Conservation (phyloP, 2,329 filamentous ascomycete species). For the Phoma sp. region DNA sequence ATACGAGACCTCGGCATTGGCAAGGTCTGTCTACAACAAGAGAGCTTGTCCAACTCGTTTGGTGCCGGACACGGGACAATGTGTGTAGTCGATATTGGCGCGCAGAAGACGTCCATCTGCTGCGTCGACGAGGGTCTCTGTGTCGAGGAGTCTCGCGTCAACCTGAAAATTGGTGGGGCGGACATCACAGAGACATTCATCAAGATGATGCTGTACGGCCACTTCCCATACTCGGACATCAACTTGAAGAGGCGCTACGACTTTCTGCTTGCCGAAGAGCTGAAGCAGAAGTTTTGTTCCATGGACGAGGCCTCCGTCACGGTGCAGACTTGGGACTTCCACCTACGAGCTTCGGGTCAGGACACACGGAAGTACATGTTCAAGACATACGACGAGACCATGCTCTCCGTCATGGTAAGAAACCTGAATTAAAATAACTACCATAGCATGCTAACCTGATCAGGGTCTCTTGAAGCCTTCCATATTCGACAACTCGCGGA, state of each 20-base stretch:
- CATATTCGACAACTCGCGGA: conserved; percentile 82
- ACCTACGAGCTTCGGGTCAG: conserved; percentile 85
- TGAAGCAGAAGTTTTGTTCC: conserved; percentile 92
- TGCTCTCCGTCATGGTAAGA: conserved; percentile 81
- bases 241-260: conserved; percentile 90
- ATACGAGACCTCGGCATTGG: conserved; percentile 90
- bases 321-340: conserved; percentile 87
- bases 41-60: conserved; percentile 92
- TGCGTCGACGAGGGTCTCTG: conserved; percentile 97
- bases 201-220: conserved; percentile 97
- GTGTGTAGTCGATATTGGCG: conserved; percentile 94
- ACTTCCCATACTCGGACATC: conserved; percentile 94
- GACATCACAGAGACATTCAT: conserved; percentile 95
- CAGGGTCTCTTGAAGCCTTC: conserved; percentile 85
- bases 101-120: conserved; percentile 95
- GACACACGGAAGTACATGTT: conserved; percentile 93
- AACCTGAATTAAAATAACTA: neutral
- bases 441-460: conserved; percentile 12
- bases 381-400: conserved; percentile 96
- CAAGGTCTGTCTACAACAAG: conserved; percentile 91
- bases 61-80: conserved; percentile 90
- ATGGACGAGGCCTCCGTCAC: conserved; percentile 89
- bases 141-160: conserved; percentile 91
- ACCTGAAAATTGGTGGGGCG: conserved; percentile 89
- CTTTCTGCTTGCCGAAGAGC: conserved; percentile 89